phyloP scores from a whole-genome alignment of 306 rosid species.

The Trifolium fragiferum region DNA sequence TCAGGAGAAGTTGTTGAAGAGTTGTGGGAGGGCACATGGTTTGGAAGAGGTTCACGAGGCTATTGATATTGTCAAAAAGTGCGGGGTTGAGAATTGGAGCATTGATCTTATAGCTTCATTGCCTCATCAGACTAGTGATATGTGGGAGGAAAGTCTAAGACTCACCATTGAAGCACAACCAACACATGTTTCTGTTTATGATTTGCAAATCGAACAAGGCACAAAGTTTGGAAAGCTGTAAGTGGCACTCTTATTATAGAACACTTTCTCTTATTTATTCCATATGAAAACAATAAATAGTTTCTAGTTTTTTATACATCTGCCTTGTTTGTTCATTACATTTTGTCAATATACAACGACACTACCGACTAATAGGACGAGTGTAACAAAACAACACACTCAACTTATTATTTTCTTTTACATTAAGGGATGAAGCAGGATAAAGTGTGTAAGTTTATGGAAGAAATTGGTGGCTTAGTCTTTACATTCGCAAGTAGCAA shows the following conservation, averaged over 20 bases:
- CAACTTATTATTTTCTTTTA: too few species aligned
- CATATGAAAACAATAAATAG: background rate
- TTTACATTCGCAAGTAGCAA: background rate
- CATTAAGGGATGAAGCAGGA: too few species aligned
- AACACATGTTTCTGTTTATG: conserved; percentile 85
- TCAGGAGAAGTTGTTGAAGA: conserved; percentile 77
- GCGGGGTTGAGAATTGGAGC: conserved; percentile 91
- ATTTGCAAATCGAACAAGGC: conserved; percentile 87
- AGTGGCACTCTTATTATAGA: conserved; percentile 37
- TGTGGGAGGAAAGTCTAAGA: conserved; percentile 89
- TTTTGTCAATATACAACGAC: too few species aligned
- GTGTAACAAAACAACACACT: too few species aligned
- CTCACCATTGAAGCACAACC: conserved; percentile 73
- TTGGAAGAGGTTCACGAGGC: conserved; percentile 80
- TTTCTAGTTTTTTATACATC: background rate
- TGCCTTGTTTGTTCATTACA: background rate
- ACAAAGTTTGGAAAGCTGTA: conserved; percentile 84
- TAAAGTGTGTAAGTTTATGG: background rate
- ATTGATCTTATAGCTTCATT: conserved; percentile 89
- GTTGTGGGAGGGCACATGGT: conserved; percentile 94
- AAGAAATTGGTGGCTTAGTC: background rate
- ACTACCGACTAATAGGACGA: too few species aligned
- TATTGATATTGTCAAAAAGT: conserved; percentile 61
- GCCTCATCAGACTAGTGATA: conserved; percentile 75
- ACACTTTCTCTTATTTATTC: too few species aligned